A percentile compares a stretch with the other conserved stretches of the same genome.
Evolutionary conservation across 805 yeast genomes (phyloP).

Genomic region (Nakazawaea sp.): DNA sequence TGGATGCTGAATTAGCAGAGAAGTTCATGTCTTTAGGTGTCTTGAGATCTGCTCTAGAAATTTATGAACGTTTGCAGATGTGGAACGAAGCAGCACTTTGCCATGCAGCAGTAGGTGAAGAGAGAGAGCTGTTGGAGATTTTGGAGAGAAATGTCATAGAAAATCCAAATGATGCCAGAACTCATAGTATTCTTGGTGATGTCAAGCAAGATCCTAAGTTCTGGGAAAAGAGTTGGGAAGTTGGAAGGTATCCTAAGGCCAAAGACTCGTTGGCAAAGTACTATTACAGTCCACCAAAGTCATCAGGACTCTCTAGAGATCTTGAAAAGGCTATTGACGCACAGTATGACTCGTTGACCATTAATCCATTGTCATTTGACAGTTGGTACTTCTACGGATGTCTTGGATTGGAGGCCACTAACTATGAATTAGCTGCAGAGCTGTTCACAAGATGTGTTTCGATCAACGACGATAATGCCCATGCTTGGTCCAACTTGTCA

Average conservation of each 20-base stretch:
- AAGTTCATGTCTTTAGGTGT: slow-evolving; percentile 82
- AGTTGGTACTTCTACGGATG: slow-evolving; percentile 95
- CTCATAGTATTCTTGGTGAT: slow-evolving; percentile 81
- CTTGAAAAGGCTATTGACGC: slow-evolving; percentile 51
- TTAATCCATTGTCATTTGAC: slow-evolving; percentile 67
- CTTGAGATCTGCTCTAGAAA: slow-evolving; percentile 79
- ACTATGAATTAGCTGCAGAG: slow-evolving; percentile 75
- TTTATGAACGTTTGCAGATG: slow-evolving; percentile 73
- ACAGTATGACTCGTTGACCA: slow-evolving; percentile 65
- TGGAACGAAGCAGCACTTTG: slow-evolving; percentile 85
- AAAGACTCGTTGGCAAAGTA: slow-evolving; percentile 75
- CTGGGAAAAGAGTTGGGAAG: slow-evolving; percentile 86
- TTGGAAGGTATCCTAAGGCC: slow-evolving; percentile 78
- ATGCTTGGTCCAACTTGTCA: slow-evolving; percentile 90
- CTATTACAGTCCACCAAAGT: slow-evolving; percentile 58
- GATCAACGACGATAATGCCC: slow-evolving; percentile 70
- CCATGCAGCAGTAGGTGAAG: slow-evolving; percentile 79
- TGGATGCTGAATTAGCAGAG: slow-evolving; percentile 81
- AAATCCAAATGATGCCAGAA: slow-evolving; percentile 75
- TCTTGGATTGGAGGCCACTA: slow-evolving; percentile 66
- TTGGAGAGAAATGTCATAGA: slow-evolving; percentile 44
- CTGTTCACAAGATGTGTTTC: slow-evolving; percentile 90
- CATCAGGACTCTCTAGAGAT: slow-evolving; percentile 45
- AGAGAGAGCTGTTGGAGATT: slow-evolving; percentile 54
- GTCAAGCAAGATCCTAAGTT: slow-evolving; percentile 64